Percentiles rank a stretch among this genome's conserved stretches.
Conservation (phyloP, 805 yeast species). For the Ogataea methylovora region DNA sequence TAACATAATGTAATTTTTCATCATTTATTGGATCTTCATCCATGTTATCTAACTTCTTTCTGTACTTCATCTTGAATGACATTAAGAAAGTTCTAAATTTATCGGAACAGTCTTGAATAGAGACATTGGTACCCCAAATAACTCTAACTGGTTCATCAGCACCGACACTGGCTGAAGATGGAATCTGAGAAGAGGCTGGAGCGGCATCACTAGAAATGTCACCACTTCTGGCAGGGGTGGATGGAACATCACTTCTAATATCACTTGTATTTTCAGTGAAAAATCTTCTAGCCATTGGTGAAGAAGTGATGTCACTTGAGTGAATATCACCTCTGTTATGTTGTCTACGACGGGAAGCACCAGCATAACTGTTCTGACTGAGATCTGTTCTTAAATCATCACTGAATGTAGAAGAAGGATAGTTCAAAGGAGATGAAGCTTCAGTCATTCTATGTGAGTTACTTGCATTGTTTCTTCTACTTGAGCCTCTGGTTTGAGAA, state of each 20-base stretch:
- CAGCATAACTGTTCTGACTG: constrained; percentile 31
- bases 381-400: constrained; percentile 40
- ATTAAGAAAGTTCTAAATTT: constrained; percentile 76
- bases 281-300: constrained; percentile 60
- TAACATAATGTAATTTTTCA: constrained; percentile 67
- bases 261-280: constrained; percentile 34
- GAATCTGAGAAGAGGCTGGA: constrained; percentile 10
- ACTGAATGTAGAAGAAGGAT: constrained; percentile 35
- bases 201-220: constrained; percentile 6
- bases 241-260: constrained; percentile 14
- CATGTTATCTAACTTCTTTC: constrained; percentile 43
- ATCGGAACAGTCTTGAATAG: constrained; percentile 79
- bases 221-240: constrained; percentile 22
- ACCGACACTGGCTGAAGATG: constrained; percentile 17
- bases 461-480: constrained; percentile 5
- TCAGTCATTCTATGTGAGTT: constrained; percentile 8
- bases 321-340: constrained; percentile 72
- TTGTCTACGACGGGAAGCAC: constrained; percentile 36
- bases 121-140: constrained; percentile 98
- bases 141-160: constrained; percentile 76
- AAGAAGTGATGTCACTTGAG: constrained; percentile 56
- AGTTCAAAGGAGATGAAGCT: constrained; percentile 43
- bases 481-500: constrained; percentile 6
- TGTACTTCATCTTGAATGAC: constrained; percentile 72
- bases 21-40: constrained; percentile 43